Evolutionary conservation across 2,329 filamentous ascomycete genomes (phyloP).

Genomic region (Colletotrichum abscissum): DNA sequence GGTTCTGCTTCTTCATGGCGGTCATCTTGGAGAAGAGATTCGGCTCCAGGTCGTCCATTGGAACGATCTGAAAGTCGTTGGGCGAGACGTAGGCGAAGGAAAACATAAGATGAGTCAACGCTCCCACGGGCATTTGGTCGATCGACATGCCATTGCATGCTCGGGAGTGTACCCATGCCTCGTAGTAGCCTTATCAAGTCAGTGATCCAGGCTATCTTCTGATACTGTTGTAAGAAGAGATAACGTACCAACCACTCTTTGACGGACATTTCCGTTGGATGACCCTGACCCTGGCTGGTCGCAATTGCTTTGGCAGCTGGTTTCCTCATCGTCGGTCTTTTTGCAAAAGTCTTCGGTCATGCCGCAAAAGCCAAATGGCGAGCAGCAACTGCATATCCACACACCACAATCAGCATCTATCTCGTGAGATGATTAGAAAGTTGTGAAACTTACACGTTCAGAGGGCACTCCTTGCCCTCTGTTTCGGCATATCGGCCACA

Average conservation of each 20-base stretch:
- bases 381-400: background rate
- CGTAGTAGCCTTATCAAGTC: slow-evolving; percentile 40
- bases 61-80: slow-evolving; percentile 38
- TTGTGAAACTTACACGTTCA: background rate
- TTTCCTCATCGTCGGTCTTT: too few relatives aligned
- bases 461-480: background rate
- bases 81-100: background rate
- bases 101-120: too few relatives aligned
- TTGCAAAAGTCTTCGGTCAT: slow-evolving; percentile 18
- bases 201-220: too few relatives aligned
- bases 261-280: too few relatives aligned
- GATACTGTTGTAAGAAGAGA: too few relatives aligned
- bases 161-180: slow-evolving; percentile 44
- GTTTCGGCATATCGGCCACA: background rate
- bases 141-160: slow-evolving; percentile 40
- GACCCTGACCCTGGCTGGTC: slow-evolving; percentile 38
- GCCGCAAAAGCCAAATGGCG: slow-evolving; percentile 39
- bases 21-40: slow-evolving; percentile 31
- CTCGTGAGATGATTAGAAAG: too few relatives aligned
- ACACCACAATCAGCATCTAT: too few relatives aligned
- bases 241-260: too few relatives aligned
- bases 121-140: too few relatives aligned
- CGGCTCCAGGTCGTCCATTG: background rate
- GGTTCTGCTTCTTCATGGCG: slow-evolving; percentile 17
- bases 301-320: slow-evolving; percentile 1